Evolutionary conservation across 305 asterid genomes (phyloP), one percentile per base, ranked within the genome.

Genomic region (Lippia alba): DNA sequence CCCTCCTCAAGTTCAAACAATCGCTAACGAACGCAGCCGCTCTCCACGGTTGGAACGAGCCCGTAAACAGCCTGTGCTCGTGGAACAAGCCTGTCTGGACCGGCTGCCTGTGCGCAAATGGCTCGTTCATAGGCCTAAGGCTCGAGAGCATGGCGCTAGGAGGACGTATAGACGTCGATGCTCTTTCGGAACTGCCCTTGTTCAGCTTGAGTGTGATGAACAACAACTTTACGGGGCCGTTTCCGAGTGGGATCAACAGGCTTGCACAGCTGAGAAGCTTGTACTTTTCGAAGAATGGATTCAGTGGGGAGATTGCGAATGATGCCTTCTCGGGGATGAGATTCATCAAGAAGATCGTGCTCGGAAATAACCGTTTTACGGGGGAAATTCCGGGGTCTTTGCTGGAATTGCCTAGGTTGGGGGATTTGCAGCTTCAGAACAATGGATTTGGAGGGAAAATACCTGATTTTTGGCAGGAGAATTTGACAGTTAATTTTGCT

Each of bases 361-460:
- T 92, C 67, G 88, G 82, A 0, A 36, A 65, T 41, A 92, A 92
- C 34, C 17, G 6, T n/a, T 85, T 90, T 18, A 39, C 41, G 0
- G 97, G 98, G 8, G 74, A 66, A 9, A 85, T 92, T 58, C 98
- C 98, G 0, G 3, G 8, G 41, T 90, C 97, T 0, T 77, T 92
- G 58, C 60, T 86, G n/a, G 69, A 67, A 17, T 53, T 87, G 85
- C 85, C 82, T 0, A 78, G 55, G 66, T 81, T 92, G 60, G 78
- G 44, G 66, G 70, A 67, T 24, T 55, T 92, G 74, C 76, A 83
- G 75, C 55, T 90, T 53, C 90, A 86, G 82, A 67, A 83, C 14
- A 92, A 92, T n/a, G 64, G 40, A 80, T 88, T 92, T 20, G 45
- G 33, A 1, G 96, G 98, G 11, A 40, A 49, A 2, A 83, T 92